Percentiles rank a stretch among this genome's conserved stretches.
Conservation (phyloP, 768 basidiomycete genomes). For the Termitomyces sp. region DNA sequence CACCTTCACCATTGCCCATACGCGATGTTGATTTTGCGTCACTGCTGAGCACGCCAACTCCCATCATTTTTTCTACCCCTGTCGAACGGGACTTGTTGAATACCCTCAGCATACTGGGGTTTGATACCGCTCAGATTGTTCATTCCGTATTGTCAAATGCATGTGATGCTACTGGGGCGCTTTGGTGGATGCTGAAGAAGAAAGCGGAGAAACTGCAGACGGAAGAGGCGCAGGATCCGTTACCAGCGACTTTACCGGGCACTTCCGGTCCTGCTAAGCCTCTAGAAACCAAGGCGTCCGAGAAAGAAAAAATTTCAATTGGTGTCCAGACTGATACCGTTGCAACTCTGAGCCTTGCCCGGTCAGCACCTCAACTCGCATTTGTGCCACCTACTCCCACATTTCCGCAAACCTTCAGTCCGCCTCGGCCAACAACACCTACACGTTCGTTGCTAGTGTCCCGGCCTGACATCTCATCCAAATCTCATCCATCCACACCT, state of each 20-base stretch:
- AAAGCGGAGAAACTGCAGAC: constrained; percentile 59
- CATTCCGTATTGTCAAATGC: constrained; percentile 90
- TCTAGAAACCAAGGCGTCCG: constrained; percentile 19
- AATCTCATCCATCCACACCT: constrained; percentile 69
- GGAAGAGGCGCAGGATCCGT: constrained; percentile 22
- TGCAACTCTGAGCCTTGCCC: constrained; percentile 22
- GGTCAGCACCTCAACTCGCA: constrained; percentile 54
- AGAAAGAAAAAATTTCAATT: constrained; percentile 24
- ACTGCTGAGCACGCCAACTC: constrained; percentile 57
- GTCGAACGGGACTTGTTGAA: constrained; percentile 79
- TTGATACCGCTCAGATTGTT: constrained; percentile 93
- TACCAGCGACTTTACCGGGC: background rate
- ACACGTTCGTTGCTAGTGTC: constrained; percentile 50
- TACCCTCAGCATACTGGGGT: constrained; percentile 65
- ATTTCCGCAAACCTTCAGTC: constrained; percentile 39
- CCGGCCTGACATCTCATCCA: constrained; percentile 48
- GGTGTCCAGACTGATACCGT: constrained; percentile 43
- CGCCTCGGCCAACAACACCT: constrained; percentile 45
- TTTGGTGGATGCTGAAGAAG: constrained; percentile 95
- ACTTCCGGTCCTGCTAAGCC: constrained; percentile 6
- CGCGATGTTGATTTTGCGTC: constrained; percentile 56
- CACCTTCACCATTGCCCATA: constrained; percentile 26
- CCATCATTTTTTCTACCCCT: constrained; percentile 83
- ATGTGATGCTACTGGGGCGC: constrained; percentile 84
- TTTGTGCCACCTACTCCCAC: constrained; percentile 80